These are phyloP conservation scores for Fusarium nanum DNA, from an alignment of 2,329 filamentous ascomycete species.

Conservation along the genomic window DNA sequence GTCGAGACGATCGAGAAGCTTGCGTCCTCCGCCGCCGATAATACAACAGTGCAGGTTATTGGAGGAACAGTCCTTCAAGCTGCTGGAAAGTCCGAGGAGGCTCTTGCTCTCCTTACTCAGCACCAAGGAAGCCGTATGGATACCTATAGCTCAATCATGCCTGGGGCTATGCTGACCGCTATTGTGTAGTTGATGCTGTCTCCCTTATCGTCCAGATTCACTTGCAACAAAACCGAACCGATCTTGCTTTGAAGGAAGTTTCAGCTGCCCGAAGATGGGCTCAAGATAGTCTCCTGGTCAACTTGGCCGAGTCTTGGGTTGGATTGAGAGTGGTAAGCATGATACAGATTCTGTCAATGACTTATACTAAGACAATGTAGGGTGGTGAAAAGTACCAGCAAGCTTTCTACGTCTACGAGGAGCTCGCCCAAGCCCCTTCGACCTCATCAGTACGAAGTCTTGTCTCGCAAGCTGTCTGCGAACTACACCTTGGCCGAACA, in stretches of 20 bases:
- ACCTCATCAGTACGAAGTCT: constrained; percentile 81
- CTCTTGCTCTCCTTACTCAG: constrained; percentile 79
- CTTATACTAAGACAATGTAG: constrained; percentile 58
- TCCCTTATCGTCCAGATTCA: constrained; percentile 93
- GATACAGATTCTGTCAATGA: not conserved
- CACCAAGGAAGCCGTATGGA: constrained; percentile 87
- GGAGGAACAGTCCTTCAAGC: constrained; percentile 85
- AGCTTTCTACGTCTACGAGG: constrained; percentile 97
- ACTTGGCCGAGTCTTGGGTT: constrained; percentile 95
- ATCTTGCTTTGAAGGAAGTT: constrained; percentile 92
- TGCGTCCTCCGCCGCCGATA: constrained; percentile 74
- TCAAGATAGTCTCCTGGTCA: constrained; percentile 92
- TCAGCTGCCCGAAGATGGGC: constrained; percentile 89
- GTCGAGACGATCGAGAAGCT: constrained; percentile 74
- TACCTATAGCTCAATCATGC: not conserved
- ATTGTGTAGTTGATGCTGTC: constrained; percentile 74
- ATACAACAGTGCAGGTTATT: constrained; percentile 82
- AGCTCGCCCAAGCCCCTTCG: constrained; percentile 87
- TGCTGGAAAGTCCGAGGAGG: constrained; percentile 85
- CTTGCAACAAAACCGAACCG: constrained; percentile 88
- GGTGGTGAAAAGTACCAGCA: constrained; percentile 97
- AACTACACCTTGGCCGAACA: constrained; percentile 87
- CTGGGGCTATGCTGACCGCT: constrained; percentile 41
- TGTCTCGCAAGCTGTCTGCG: constrained; percentile 88
- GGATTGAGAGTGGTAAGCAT: constrained; percentile 79